Evolutionary conservation across 2,329 filamentous ascomycete species (phyloP).

Genomic region (Lachnellula hyalina): DNA sequence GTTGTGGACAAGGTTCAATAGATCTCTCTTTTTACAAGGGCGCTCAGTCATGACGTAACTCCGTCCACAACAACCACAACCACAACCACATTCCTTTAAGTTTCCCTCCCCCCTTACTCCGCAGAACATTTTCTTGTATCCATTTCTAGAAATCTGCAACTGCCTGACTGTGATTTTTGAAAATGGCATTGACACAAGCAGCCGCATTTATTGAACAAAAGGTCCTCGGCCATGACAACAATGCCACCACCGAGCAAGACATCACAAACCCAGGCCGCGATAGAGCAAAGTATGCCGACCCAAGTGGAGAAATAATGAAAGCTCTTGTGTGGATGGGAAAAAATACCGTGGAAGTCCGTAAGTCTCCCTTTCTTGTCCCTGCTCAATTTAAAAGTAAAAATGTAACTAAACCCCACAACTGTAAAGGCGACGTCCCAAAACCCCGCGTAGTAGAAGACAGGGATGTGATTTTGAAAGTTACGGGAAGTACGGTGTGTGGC

Average conservation of each 20-base stretch:
- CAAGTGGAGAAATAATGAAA: constrained; percentile 62
- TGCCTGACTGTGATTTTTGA: constrained; percentile 9
- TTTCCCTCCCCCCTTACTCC: too few relatives aligned
- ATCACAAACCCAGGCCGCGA: constrained; percentile 57
- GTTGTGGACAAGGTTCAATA: neutral
- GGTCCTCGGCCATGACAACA: constrained; percentile 60
- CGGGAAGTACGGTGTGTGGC: constrained; percentile 33
- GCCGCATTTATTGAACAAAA: constrained; percentile 60
- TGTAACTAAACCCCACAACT: neutral
- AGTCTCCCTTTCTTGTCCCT: constrained; percentile 13
- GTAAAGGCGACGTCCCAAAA: constrained; percentile 56
- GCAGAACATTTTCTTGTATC: too few relatives aligned
- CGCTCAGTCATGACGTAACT: neutral
- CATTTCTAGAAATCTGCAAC: too few relatives aligned
- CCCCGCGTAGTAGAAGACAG: constrained; percentile 66
- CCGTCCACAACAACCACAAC: neutral
- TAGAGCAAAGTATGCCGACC: constrained; percentile 43
- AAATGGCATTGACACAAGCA: constrained; percentile 58
- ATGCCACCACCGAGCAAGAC: constrained; percentile 62
- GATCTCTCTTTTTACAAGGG: neutral
- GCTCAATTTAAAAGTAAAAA: neutral
- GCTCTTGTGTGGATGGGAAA: constrained; percentile 80
- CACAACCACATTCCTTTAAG: neutral
- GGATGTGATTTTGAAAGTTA: constrained; percentile 79
- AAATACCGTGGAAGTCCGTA: constrained; percentile 66